Evolutionary conservation across 495 filamentous ascomycete genomes (phyloP), one percentile per base, ranked within the genome.

Genomic region (Aspergillus haitiensis): DNA sequence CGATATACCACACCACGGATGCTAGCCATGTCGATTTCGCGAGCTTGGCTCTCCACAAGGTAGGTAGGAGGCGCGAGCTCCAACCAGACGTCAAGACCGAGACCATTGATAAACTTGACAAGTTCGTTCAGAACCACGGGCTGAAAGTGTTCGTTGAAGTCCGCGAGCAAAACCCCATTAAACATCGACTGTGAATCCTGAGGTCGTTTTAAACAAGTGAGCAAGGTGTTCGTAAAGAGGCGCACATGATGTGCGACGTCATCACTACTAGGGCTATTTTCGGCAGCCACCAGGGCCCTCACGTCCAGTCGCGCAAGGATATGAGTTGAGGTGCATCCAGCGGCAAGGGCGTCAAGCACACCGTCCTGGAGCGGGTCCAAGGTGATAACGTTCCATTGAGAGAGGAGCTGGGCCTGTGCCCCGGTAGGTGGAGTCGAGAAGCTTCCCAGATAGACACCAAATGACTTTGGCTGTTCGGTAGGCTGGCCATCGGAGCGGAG

Each of bases 371-470:
- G 61, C 12, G 75, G 70, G 61, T 82, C 77, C 31, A 81, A 61
- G 5, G 78, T 67, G 32, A 80, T 49, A 18, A 74, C 57, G 40
- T 82, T 73, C 77, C 76, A 82, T 70, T 70, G 73, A 32, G 68
- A 64, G 1, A 82, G 64, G 5, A 80, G 49, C 7, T 66, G 65
- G 10, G 60, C 60, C 58, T 81, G 65, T 10, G 71, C 58, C 10
- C 60, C 32, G 0, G 71, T 72, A 1, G 71, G 70, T 10, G 77
- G 76, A 49, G 52, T 70, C 7, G 62, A 62, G 11, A 82, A 66
- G 13, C 53, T 42, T 2, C 79, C 79, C 7, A 82, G 70, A 55
- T 73, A 81, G 15, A 78, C 75, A 2, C 78, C 79, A 64, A 80
- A 81, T 0, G 63, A 56, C 55, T 57, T 61, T 8, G 60, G 63